phyloP scores from a whole-genome alignment of 352 stramenopile species.

The Phytopythium litorale region DNA sequence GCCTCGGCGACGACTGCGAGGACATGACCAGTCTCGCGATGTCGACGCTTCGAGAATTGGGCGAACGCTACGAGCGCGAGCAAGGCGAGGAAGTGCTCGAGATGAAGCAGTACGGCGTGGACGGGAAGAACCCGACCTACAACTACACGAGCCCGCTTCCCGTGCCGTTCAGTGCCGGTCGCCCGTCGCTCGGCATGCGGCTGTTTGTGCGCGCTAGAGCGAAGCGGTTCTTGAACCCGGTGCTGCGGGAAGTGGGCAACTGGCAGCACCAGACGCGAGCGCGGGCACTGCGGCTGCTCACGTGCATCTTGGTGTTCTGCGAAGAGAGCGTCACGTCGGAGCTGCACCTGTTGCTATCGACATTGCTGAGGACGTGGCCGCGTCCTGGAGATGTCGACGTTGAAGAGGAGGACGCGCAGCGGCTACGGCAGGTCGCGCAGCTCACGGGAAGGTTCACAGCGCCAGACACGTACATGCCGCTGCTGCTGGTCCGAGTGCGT shows the following conservation, averaged over 20 bases:
- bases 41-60: slow-evolving; percentile 64
- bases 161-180: slow-evolving; percentile 59
- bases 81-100: slow-evolving; percentile 89
- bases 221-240: slow-evolving; percentile 84
- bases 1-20: slow-evolving; percentile 68
- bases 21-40: slow-evolving; percentile 54
- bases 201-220: slow-evolving; percentile 90
- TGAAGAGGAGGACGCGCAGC: slow-evolving; percentile 15
- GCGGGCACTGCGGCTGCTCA: slow-evolving; percentile 86
- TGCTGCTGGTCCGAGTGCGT: slow-evolving; percentile 58
- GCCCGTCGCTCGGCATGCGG: slow-evolving; percentile 87
- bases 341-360: slow-evolving; percentile 66
- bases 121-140: slow-evolving; percentile 81
- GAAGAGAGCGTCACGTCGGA: slow-evolving; percentile 94
- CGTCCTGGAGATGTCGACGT: not conserved
- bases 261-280: slow-evolving; percentile 85
- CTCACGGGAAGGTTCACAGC: slow-evolving; percentile 58
- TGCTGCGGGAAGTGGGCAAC: slow-evolving; percentile 90
- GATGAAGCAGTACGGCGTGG: slow-evolving; percentile 92
- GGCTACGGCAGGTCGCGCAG: slow-evolving; percentile 41
- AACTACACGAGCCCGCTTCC: slow-evolving; percentile 85
- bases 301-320: slow-evolving; percentile 89
- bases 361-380: slow-evolving; percentile 53
- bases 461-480: slow-evolving; percentile 58
- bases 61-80: slow-evolving; percentile 57